Evolutionary conservation across 148 eudicot species (phyloP), one percentile per base, ranked within the genome.

Genomic region (Limonium bicolor): DNA sequence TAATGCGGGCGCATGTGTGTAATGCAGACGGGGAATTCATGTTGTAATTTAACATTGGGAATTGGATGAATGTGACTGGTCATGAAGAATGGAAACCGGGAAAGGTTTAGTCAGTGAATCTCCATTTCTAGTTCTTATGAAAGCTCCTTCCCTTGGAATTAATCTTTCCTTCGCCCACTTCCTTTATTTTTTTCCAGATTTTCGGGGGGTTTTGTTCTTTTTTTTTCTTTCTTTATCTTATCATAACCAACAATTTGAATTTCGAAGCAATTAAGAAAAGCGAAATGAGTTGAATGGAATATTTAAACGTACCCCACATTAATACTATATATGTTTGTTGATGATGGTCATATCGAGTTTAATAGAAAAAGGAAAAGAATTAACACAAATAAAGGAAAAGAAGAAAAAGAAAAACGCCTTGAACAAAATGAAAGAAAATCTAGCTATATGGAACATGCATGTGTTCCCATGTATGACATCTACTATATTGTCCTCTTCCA

Each of bases 121-220:
- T 49, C 51, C 46, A 44, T 55, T 55, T 66, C 27, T 24, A 48
- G 58, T 59, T 31, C 50, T 20, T 36, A 46, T 66, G 71, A 61
- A 10, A 41, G 56, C 49, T 1, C 27, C 60, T 13, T n/a, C 3
- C 27, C n/a, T n/a, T n/a, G n/a, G n/a, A n/a, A n/a, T n/a, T n/a
- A n/a, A n/a, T n/a, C n/a, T n/a, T n/a, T n/a, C n/a, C n/a, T n/a
- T n/a, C n/a, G n/a, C n/a, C n/a, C n/a, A n/a, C n/a, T n/a, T n/a
- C n/a, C n/a, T n/a, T n/a, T n/a, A n/a, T n/a, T n/a, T n/a, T n/a
- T n/a, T n/a, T n/a, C n/a, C n/a, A n/a, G n/a, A n/a, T n/a, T n/a
- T n/a, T n/a, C n/a, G n/a, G n/a, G n/a, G n/a, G n/a, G n/a, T n/a
- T n/a, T n/a, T n/a, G n/a, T n/a, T n/a, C n/a, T n/a, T n/a, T n/a